These are phyloP conservation scores for Sclerotinia glacialis DNA, from an alignment of 2,329 filamentous ascomycete species.

Conservation along the genomic window DNA sequence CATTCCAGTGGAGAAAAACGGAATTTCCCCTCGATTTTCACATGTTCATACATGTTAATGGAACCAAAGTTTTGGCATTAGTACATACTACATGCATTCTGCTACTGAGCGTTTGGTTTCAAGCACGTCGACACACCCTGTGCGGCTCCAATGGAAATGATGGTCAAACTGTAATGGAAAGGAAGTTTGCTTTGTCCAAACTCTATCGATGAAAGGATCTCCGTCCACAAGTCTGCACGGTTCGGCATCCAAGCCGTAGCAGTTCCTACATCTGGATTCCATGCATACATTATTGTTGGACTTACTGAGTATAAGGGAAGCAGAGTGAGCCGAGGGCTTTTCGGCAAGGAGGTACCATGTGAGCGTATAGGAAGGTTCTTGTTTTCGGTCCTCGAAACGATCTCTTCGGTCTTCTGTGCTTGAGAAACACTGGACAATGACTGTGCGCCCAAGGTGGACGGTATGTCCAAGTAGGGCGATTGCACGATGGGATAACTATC, in stretches of 20 bases:
- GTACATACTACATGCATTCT: neutral
- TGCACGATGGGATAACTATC: neutral
- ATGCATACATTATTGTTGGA: neutral
- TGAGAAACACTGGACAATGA: neutral
- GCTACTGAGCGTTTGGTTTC: neutral
- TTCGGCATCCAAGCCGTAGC: neutral
- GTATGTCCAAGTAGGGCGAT: neutral
- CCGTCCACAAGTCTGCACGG: neutral
- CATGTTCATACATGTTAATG: neutral
- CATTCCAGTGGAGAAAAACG: neutral
- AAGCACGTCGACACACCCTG: slow-evolving; percentile 1
- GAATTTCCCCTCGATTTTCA: neutral
- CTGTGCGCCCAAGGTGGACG: neutral
- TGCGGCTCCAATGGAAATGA: neutral
- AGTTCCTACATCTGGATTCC: neutral
- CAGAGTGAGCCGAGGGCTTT: neutral
- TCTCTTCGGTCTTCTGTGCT: slow-evolving; percentile 1
- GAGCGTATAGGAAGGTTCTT: neutral
- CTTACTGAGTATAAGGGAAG: neutral
- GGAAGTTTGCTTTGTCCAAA: neutral
- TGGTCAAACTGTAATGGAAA: neutral
- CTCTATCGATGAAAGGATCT: neutral
- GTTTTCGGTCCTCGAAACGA: slow-evolving; percentile 3
- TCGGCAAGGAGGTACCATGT: neutral
- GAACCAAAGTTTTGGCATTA: neutral